These are phyloP conservation scores for Geotrichum klebahnii DNA, from an alignment of 1,139 yeast genomes.

Conservation along the genomic window DNA sequence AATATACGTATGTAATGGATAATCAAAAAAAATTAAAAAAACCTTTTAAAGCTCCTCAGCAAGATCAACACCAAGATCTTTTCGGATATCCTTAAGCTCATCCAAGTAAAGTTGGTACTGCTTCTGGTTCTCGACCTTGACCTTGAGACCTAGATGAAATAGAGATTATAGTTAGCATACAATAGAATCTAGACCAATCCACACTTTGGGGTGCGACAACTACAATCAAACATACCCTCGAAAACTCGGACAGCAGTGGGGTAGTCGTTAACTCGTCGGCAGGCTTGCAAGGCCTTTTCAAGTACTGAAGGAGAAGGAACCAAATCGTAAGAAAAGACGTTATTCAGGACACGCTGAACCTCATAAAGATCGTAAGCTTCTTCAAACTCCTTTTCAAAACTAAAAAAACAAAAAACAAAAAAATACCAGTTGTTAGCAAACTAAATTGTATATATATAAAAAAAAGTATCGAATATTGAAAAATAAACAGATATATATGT, in stretches of 20 bases:
- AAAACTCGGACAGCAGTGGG: constrained; percentile 98
- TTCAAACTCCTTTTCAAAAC: constrained; percentile 94
- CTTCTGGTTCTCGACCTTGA: constrained; percentile 88
- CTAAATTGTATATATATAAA: neutral
- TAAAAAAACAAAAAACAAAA: constrained; percentile 27
- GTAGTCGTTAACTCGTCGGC: constrained; percentile 97
- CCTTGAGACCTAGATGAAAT: constrained; percentile 51
- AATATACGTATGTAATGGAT: too few species aligned
- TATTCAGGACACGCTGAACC: constrained; percentile 90
- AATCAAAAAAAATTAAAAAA: too few species aligned
- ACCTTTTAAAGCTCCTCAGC: constrained; percentile 78
- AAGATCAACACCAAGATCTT: constrained; percentile 86
- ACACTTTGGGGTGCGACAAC: too few species aligned
- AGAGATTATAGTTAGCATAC: neutral
- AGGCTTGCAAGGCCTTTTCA: constrained; percentile 94
- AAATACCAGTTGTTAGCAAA: too few species aligned
- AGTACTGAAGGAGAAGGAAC: constrained; percentile 97
- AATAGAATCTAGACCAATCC: neutral
- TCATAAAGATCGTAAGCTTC: constrained; percentile 97
- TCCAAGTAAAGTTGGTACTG: constrained; percentile 95
- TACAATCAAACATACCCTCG: constrained; percentile 51
- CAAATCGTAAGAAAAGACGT: constrained; percentile 95
- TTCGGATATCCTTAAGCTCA: constrained; percentile 86
- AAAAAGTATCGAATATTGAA: neutral
- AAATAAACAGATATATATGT: neutral